phyloP scores from a whole-genome alignment of 2,329 filamentous ascomycete genomes.

The Incumbomyces lentus region DNA sequence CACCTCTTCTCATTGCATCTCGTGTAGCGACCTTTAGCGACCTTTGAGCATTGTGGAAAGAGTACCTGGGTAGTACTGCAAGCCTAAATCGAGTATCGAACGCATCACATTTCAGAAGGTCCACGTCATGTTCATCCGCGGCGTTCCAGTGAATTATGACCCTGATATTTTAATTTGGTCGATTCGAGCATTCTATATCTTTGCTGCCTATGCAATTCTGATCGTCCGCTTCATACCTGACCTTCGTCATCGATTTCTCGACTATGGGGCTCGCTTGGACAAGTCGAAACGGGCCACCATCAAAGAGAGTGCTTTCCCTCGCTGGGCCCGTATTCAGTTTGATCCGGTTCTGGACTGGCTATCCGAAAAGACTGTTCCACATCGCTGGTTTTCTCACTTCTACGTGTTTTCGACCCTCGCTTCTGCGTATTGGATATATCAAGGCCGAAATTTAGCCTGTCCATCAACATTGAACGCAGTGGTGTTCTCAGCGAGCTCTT shows the following conservation, averaged over 20 bases:
- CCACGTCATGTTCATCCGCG: neutral
- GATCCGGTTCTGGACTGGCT: conserved; percentile 37
- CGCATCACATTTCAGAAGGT: neutral
- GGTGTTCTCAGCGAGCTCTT: neutral
- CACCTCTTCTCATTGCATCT: too few species aligned
- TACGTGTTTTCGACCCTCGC: conserved; percentile 62
- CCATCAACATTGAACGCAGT: conserved; percentile 32
- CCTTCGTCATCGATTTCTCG: conserved; percentile 46
- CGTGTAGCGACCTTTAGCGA: too few species aligned
- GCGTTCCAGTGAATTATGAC: neutral
- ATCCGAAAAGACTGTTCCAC: conserved; percentile 58
- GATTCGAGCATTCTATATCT: conserved; percentile 16
- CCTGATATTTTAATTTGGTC: conserved; percentile 8
- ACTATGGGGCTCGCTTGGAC: conserved; percentile 45
- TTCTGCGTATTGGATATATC: conserved; percentile 60
- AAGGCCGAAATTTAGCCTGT: conserved; percentile 1
- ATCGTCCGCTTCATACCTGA: conserved; percentile 41
- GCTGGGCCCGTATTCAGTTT: conserved; percentile 3
- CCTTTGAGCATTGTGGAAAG: too few species aligned
- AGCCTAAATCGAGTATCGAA: neutral
- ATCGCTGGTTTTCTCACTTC: conserved; percentile 83
- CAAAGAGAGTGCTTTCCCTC: neutral
- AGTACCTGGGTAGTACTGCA: too few species aligned
- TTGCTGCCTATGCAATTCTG: conserved; percentile 32
- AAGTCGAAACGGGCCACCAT: neutral